Conservation (phyloP, 345 rosid genomes). For the Acer yangbiense region DNA sequence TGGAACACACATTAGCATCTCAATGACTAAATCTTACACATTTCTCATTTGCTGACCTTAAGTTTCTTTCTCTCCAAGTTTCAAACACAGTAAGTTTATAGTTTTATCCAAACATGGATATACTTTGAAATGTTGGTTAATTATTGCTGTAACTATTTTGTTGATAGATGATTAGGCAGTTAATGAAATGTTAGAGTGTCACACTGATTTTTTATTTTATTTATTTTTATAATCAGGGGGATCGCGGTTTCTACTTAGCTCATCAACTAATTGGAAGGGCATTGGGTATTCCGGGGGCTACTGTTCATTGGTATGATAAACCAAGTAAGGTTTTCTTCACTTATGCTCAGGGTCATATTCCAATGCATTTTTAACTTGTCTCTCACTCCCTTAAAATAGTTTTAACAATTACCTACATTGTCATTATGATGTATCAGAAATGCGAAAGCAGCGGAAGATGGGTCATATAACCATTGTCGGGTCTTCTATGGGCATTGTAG, state of each 20-base stretch:
- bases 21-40: neutral
- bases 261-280: conserved; percentile 69
- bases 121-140: neutral
- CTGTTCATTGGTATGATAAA: conserved; percentile 96
- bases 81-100: neutral
- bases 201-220: neutral
- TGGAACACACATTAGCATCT: neutral
- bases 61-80: neutral
- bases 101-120: neutral
- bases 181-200: neutral
- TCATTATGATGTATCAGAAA: conserved; percentile 46
- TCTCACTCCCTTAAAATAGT: neutral
- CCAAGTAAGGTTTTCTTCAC: conserved; percentile 60
- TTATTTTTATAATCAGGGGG: conserved; percentile 55
- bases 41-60: neutral
- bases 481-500: conserved; percentile 63
- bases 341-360: neutral
- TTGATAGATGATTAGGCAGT: neutral
- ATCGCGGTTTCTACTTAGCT: conserved; percentile 70
- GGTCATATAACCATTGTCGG: conserved; percentile 93
- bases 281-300: conserved; percentile 63
- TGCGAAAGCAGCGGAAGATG: conserved; percentile 94
- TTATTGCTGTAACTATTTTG: conserved; percentile 2
- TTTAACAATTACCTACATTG: neutral
- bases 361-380: neutral